phyloP scores from a whole-genome alignment of 73 alveolate species.

The Uronychia setigera region DNA sequence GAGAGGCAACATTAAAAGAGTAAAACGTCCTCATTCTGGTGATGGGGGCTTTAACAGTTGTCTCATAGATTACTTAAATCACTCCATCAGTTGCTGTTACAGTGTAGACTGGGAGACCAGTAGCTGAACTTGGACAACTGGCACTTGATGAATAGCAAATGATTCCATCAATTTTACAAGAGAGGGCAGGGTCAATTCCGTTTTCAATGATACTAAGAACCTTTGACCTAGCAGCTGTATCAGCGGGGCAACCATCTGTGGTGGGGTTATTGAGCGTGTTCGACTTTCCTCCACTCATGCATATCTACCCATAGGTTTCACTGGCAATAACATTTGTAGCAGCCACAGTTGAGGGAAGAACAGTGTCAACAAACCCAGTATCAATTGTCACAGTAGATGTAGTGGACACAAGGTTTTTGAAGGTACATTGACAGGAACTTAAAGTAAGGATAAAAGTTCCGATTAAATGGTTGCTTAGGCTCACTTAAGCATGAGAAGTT shows the following conservation, averaged over 20 bases:
- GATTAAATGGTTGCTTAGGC: neutral
- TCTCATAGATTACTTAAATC: too few species aligned
- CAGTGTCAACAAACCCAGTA: neutral
- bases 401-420: neutral
- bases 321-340: neutral
- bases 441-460: neutral
- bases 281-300: neutral
- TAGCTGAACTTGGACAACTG: too few species aligned
- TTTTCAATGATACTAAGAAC: too few species aligned
- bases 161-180: too few species aligned
- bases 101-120: too few species aligned
- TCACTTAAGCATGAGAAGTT: neutral
- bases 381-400: neutral
- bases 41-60: too few species aligned
- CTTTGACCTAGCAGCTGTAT: too few species aligned
- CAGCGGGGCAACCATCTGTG: too few species aligned
- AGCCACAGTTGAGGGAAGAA: neutral
- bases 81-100: neutral
- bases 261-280: too few species aligned
- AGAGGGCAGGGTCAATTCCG: too few species aligned
- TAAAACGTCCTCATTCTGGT: neutral
- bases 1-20: neutral
- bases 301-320: neutral
- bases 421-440: neutral
- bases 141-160: too few species aligned